phyloP scores from a whole-genome alignment of 1,284 basidiomycete genomes.

The Marasmius tenuissimus region DNA sequence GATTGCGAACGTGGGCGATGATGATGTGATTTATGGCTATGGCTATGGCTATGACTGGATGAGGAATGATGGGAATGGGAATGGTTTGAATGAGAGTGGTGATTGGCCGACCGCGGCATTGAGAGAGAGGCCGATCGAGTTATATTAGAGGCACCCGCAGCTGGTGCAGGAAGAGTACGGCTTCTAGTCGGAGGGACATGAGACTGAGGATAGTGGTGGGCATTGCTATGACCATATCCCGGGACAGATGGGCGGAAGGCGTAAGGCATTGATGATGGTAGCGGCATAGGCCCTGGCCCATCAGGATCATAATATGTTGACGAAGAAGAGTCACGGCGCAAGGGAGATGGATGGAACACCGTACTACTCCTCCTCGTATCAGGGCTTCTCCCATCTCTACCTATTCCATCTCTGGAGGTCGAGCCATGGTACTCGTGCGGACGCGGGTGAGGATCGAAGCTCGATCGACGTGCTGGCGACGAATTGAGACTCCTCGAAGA shows the following conservation, averaged over 20 bases:
- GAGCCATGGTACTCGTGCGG: not conserved
- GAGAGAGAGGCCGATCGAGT: not conserved
- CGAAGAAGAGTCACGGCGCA: not conserved
- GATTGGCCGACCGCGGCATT: not conserved
- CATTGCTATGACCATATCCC: not conserved
- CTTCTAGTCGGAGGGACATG: not conserved
- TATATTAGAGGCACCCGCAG: not conserved
- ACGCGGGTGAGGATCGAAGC: not conserved
- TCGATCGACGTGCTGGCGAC: not conserved
- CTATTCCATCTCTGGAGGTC: not conserved
- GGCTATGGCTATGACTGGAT: not conserved
- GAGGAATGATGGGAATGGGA: not conserved
- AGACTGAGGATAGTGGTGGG: not conserved
- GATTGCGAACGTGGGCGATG: not conserved
- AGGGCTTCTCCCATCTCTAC: not conserved
- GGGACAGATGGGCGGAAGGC: not conserved
- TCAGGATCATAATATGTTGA: not conserved
- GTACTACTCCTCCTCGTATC: slow-evolving; percentile 4
- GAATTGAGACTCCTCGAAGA: not conserved
- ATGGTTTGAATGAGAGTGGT: not conserved
- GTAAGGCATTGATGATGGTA: not conserved
- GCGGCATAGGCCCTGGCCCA: not conserved
- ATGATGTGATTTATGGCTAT: not conserved
- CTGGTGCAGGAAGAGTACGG: slow-evolving; percentile 1
- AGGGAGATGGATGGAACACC: not conserved